Conservation (phyloP, 768 basidiomycete genomes). For the Hygrocybe coccinea region DNA sequence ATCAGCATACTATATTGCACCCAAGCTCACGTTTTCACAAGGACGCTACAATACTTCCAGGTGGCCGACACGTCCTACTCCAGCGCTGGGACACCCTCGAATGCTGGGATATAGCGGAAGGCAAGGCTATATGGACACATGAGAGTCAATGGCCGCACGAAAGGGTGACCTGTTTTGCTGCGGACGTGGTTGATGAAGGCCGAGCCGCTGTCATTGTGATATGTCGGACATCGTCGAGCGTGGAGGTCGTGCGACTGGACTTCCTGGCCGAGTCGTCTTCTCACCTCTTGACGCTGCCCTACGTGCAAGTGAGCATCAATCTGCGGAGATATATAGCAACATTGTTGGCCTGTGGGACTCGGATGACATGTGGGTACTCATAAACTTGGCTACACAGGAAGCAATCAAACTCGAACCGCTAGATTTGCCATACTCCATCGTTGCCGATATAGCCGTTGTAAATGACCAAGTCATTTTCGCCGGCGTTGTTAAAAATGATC, state of each 20-base stretch:
- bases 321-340: too few relatives aligned
- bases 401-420: too few relatives aligned
- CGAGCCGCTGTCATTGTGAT: neutral
- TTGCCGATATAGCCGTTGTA: too few relatives aligned
- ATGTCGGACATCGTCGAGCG: neutral
- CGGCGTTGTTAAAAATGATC: too few relatives aligned
- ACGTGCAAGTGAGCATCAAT: too few relatives aligned
- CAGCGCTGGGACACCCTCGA: neutral
- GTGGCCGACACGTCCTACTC: slow-evolving; percentile 9
- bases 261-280: neutral
- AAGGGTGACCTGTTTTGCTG: neutral
- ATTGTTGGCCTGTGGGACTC: too few relatives aligned
- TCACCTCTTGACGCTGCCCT: too few relatives aligned
- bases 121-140: slow-evolving; percentile 7
- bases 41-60: neutral
- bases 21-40: neutral
- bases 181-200: slow-evolving; percentile 3
- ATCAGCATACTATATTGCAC: neutral
- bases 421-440: too few relatives aligned
- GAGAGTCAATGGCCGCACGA: neutral
- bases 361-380: too few relatives aligned
- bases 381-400: too few relatives aligned
- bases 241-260: neutral
- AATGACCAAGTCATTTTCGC: too few relatives aligned
- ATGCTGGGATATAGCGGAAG: slow-evolving; percentile 10